A percentile compares a stretch with the other conserved stretches of the same genome.
Conservation (phyloP, 2,329 filamentous ascomycete genomes). For the Diaporthe sp. region DNA sequence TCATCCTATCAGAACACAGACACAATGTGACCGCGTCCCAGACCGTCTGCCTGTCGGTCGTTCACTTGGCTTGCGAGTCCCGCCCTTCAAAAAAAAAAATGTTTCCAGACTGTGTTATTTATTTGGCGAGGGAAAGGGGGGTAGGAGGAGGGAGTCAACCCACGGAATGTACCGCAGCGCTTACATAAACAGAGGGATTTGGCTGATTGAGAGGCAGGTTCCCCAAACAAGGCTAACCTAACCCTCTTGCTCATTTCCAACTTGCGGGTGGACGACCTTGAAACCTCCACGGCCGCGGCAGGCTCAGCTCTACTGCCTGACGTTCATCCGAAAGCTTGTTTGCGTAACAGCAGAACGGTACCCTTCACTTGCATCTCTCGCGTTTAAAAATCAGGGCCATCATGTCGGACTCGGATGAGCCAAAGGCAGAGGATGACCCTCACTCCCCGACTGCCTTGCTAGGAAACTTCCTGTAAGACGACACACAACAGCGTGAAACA, state of each 20-base stretch:
- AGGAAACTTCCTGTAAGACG: conserved; percentile 36
- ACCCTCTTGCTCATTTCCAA: too few relatives aligned
- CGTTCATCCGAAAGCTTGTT: background rate
- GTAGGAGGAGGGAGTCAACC: background rate
- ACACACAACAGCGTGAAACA: too few relatives aligned
- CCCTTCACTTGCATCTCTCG: background rate
- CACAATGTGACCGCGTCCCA: background rate
- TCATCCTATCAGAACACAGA: background rate
- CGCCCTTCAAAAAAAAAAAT: too few relatives aligned
- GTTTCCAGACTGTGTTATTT: background rate
- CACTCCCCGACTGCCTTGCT: conserved; percentile 31
- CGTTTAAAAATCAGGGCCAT: background rate
- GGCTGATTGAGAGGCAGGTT: background rate
- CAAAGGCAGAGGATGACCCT: conserved; percentile 28
- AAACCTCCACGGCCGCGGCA: background rate
- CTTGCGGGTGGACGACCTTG: too few relatives aligned
- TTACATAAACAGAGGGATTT: background rate
- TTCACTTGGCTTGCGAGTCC: background rate
- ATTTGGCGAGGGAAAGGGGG: too few relatives aligned
- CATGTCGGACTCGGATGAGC: conserved; percentile 7
- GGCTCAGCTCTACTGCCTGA: background rate
- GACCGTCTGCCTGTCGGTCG: background rate
- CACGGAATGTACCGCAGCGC: background rate
- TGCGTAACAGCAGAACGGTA: background rate
- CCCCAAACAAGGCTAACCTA: background rate